Conservation (phyloP, 1,284 basidiomycete genomes). For the Wallemia hederae region DNA sequence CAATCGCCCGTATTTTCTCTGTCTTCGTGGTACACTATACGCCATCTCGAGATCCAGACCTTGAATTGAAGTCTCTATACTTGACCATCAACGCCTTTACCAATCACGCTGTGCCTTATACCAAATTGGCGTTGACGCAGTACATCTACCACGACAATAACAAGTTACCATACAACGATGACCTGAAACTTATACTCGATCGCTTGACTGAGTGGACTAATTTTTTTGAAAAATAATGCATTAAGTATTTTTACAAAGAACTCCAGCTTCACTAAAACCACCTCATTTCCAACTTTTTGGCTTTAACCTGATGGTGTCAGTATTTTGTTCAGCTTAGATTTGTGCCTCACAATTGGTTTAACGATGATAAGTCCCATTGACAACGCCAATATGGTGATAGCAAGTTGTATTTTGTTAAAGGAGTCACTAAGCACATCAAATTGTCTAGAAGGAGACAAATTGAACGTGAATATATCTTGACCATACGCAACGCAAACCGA, state of each 20-base stretch:
- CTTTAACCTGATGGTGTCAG: conserved; percentile 8
- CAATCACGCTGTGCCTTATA: neutral
- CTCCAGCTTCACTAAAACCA: conserved; percentile 12
- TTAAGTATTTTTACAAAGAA: neutral
- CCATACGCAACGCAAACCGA: conserved; percentile 64
- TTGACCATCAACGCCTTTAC: neutral
- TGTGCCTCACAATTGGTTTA: conserved; percentile 14
- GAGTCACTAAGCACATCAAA: conserved; percentile 74
- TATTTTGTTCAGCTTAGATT: neutral
- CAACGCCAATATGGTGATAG: conserved; percentile 48
- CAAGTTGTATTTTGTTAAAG: conserved; percentile 80
- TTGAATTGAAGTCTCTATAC: neutral
- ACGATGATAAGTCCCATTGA: conserved; percentile 41
- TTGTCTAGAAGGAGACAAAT: conserved; percentile 55
- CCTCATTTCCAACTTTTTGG: conserved; percentile 13
- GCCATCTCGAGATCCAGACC: neutral
- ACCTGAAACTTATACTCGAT: neutral
- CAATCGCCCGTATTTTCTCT: neutral
- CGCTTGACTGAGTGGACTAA: neutral
- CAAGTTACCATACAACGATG: neutral
- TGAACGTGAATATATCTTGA: conserved; percentile 57
- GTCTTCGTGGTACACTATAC: neutral
- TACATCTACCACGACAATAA: neutral
- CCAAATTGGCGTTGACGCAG: neutral
- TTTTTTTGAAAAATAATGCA: neutral